These are phyloP conservation scores for Micromonas commoda DNA, from an alignment of 139 green algal genomes.

Conservation along the genomic window DNA sequence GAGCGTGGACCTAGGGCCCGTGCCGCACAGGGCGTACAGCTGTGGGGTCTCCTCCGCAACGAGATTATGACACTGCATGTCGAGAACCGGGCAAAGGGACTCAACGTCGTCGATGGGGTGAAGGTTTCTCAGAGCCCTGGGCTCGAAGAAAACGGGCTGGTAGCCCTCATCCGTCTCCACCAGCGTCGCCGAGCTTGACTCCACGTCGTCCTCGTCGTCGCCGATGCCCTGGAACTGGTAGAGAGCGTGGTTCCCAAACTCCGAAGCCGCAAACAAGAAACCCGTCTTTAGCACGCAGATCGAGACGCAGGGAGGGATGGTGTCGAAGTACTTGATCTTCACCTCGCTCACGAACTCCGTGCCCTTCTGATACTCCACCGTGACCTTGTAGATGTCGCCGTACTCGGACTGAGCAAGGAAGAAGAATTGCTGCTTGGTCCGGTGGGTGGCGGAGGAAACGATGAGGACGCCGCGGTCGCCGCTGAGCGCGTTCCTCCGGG, in stretches of 20 bases:
- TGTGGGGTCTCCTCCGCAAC: conserved; percentile 71
- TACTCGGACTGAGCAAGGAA: conserved; percentile 96
- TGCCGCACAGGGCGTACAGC: conserved; percentile 81
- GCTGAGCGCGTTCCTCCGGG: conserved; percentile 68
- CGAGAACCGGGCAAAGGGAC: conserved; percentile 75
- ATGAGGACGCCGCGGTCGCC: conserved; percentile 85
- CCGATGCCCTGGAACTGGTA: conserved; percentile 95
- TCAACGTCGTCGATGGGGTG: conserved; percentile 80
- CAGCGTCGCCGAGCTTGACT: conserved; percentile 56
- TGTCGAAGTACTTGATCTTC: conserved; percentile 97
- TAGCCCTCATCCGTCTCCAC: conserved; percentile 83
- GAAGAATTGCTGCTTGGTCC: conserved; percentile 87
- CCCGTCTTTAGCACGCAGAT: conserved; percentile 89
- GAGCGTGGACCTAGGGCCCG: conserved; percentile 70
- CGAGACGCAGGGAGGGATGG: conserved; percentile 67
- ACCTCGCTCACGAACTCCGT: conserved; percentile 68
- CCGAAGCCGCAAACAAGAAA: conserved; percentile 92
- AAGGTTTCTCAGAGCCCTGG: conserved; percentile 81
- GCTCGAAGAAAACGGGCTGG: conserved; percentile 78
- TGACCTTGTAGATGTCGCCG: conserved; percentile 95
- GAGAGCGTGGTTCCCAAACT: conserved; percentile 93
- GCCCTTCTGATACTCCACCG: conserved; percentile 47
- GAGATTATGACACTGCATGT: conserved; percentile 67
- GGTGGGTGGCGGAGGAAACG: conserved; percentile 67
- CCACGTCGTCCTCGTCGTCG: conserved; percentile 85